Evolutionary conservation across 306 rosid species (phyloP), one percentile per base, ranked within the genome.

Genomic region (Cucurbita moschata): DNA sequence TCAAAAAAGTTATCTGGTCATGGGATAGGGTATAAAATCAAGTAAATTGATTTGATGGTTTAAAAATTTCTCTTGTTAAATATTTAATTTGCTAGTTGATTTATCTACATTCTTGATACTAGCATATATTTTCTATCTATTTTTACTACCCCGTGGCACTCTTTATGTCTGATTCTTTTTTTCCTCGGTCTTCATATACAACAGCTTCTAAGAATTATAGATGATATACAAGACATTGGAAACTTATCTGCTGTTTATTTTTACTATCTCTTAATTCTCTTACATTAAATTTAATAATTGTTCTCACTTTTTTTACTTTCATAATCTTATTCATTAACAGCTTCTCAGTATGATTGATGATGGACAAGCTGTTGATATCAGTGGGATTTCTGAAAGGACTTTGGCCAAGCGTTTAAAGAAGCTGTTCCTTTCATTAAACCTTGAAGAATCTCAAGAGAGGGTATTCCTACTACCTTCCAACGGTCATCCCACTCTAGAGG

Each of bases 341-440:
- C 88, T 92, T 77, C 78, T 92, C 84, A 86, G 84, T 86, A 92
- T 90, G 96, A 87, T 92, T 82, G 98, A 92, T 83, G 82, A 75
- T 68, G 96, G 98, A 16, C 96, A 90, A 88, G 98, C 98, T 30
- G 96, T 92, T 82, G 96, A 92, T 77, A 87, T 90, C 63, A 92
- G 85, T 76, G 96, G 92, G 49, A 85, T 92, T 78, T 90, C 98
- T 42, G 98, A 86, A 72, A 77, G 47, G 69, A 69, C 87, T 77
- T 77, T 92, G 53, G 58, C 77, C 73, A 92, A 82, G 81, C 87
- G 85, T 85, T 60, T 92, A 75, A 86, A 87, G 82, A 90, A 84
- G 90, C 77, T 90, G 15, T 92, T 92, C 70, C 80, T 73, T 78
- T 85, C 98, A 6, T 79, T 92, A 75, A 75, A 86, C 6, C 89